These are phyloP conservation scores for Solioccasus polychromus DNA, from an alignment of 768 basidiomycete genomes.

Conservation along the genomic window DNA sequence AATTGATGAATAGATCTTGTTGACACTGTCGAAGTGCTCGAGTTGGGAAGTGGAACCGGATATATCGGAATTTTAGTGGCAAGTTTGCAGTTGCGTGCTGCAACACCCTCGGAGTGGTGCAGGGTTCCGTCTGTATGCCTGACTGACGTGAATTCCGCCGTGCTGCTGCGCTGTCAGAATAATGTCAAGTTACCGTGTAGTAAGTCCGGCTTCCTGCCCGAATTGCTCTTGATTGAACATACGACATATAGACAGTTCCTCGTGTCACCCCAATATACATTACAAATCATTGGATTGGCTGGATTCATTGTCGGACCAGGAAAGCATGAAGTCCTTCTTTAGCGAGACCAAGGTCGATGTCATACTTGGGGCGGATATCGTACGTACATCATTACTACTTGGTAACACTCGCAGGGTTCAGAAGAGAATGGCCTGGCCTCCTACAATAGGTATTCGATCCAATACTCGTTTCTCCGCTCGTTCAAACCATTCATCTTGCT, in stretches of 20 bases:
- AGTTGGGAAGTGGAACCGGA: constrained; percentile 76
- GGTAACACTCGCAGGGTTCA: not conserved
- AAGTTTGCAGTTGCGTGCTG: constrained; percentile 44
- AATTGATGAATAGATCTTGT: constrained; percentile 4
- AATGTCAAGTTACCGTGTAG: constrained; percentile 69
- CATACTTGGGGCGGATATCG: constrained; percentile 72
- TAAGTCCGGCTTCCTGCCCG: constrained; percentile 36
- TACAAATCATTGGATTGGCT: constrained; percentile 64
- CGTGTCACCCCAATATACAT: constrained; percentile 42
- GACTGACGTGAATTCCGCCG: constrained; percentile 64
- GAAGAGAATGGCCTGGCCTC: not conserved
- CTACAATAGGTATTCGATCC: constrained; percentile 64
- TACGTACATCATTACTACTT: constrained; percentile 21
- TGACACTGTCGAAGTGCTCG: constrained; percentile 50
- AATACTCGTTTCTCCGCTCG: constrained; percentile 52
- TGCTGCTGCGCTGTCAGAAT: constrained; percentile 55
- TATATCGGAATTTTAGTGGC: constrained; percentile 66
- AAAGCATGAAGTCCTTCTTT: constrained; percentile 29
- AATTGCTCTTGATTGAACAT: not conserved
- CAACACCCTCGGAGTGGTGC: not conserved
- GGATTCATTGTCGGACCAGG: constrained; percentile 43
- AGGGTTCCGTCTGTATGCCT: constrained; percentile 39
- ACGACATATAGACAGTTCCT: constrained; percentile 49
- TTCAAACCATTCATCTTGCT: constrained; percentile 42
- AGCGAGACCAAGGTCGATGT: constrained; percentile 47